These are phyloP conservation scores for Colletotrichum tropicicola DNA, from an alignment of 2,329 filamentous ascomycete genomes.

Conservation along the genomic window DNA sequence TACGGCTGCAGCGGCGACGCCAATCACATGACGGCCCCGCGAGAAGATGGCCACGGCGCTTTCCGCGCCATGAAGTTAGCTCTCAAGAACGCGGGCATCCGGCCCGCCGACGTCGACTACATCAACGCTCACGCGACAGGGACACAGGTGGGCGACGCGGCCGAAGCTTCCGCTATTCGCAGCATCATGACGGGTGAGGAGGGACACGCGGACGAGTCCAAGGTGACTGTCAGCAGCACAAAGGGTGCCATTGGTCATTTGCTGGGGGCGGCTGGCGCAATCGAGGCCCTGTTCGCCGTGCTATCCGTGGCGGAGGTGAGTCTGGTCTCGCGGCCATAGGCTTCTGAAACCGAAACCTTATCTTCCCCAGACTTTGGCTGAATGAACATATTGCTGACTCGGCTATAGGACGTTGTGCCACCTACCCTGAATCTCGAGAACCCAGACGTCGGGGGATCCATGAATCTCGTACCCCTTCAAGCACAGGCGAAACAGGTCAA, in stretches of 20 bases:
- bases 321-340: constrained; percentile 29
- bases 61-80: constrained; percentile 86
- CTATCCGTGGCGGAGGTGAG: constrained; percentile 81
- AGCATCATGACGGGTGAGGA: constrained; percentile 78
- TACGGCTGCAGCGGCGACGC: constrained; percentile 94
- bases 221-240: constrained; percentile 89
- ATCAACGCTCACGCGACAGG: constrained; percentile 96
- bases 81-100: constrained; percentile 74
- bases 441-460: constrained; percentile 73
- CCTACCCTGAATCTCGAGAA: constrained; percentile 85
- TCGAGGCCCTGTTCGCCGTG: constrained; percentile 88
- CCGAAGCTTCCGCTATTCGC: constrained; percentile 87
- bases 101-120: constrained; percentile 81
- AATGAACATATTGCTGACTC: constrained; percentile 10
- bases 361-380: not conserved
- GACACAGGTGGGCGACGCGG: constrained; percentile 84
- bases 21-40: constrained; percentile 91
- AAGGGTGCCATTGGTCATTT: constrained; percentile 95
- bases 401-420: constrained; percentile 75
- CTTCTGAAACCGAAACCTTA: constrained; percentile 28
- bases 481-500: constrained; percentile 77
- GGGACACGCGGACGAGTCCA: constrained; percentile 66
- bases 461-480: constrained; percentile 83
- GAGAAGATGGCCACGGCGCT: constrained; percentile 83
- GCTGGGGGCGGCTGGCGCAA: constrained; percentile 87